Conservation (phyloP, 2,329 filamentous ascomycete species). For the Clonostachys chloroleuca region DNA sequence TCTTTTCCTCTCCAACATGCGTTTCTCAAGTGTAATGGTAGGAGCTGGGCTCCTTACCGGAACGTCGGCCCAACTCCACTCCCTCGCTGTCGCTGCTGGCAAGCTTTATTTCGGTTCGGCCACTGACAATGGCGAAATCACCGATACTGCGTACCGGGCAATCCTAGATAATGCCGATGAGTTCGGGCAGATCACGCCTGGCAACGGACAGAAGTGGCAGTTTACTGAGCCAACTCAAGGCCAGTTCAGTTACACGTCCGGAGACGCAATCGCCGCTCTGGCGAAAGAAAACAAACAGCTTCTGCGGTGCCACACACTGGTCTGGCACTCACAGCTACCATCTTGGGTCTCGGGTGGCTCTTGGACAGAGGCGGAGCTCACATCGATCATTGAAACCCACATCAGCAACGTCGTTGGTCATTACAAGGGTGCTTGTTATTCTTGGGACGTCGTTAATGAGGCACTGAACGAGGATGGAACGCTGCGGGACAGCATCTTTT, state of each 20-base stretch:
- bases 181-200: conserved; percentile 62
- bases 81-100: conserved; percentile 50
- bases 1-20: too few relatives aligned
- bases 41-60: background rate
- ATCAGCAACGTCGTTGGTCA: conserved; percentile 52
- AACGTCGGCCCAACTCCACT: conserved; percentile 33
- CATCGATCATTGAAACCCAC: conserved; percentile 46
- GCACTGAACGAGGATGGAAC: conserved; percentile 53
- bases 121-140: conserved; percentile 52
- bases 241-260: conserved; percentile 53
- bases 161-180: conserved; percentile 51
- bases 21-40: too few relatives aligned
- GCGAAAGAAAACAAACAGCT: conserved; percentile 43
- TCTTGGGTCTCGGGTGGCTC: conserved; percentile 18
- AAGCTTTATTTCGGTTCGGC: conserved; percentile 62
- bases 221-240: conserved; percentile 52
- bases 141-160: conserved; percentile 47
- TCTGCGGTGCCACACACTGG: conserved; percentile 57
- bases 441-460: conserved; percentile 66
- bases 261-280: conserved; percentile 46
- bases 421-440: conserved; percentile 56
- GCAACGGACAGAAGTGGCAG: conserved; percentile 62
- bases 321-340: conserved; percentile 34
- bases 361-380: conserved; percentile 57
- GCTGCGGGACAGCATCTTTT: conserved; percentile 48